Evolutionary conservation across 2,329 filamentous ascomycete species (phyloP).

Genomic region (Colletotrichum coccodes): DNA sequence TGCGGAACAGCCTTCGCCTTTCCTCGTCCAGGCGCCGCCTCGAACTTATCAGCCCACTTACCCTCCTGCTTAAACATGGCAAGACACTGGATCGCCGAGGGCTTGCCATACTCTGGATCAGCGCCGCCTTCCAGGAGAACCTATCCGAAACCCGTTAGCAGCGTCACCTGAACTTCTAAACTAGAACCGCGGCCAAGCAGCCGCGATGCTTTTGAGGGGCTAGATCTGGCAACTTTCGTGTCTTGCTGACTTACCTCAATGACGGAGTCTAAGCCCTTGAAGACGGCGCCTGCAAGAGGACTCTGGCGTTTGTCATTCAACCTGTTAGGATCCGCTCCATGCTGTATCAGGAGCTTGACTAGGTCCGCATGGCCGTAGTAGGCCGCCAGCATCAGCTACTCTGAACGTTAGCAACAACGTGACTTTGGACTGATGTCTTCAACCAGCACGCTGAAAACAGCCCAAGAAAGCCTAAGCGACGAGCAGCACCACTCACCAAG

Average conservation of each 20-base stretch:
- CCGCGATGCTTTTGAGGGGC: neutral
- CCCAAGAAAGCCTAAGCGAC: neutral
- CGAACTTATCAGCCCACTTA: conserved; percentile 60
- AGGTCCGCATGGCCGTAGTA: conserved; percentile 75
- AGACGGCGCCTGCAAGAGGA: conserved; percentile 76
- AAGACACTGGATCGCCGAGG: conserved; percentile 59
- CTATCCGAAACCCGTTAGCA: conserved; percentile 38
- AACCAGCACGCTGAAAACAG: neutral
- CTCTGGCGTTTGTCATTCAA: conserved; percentile 77
- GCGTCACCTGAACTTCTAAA: neutral
- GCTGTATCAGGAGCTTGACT: conserved; percentile 67
- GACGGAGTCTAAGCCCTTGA: conserved; percentile 75
- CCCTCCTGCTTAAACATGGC: conserved; percentile 63
- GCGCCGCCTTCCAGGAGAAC: conserved; percentile 61
- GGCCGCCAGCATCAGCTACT: conserved; percentile 75
- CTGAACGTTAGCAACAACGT: neutral
- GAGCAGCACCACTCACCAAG: conserved; percentile 56
- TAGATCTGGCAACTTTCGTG: neutral
- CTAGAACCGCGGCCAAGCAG: neutral
- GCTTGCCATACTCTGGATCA: conserved; percentile 62
- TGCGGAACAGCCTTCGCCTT: conserved; percentile 43
- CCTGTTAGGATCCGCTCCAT: conserved; percentile 74
- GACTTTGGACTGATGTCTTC: neutral
- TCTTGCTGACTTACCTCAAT: conserved; percentile 56
- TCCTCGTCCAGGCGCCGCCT: conserved; percentile 58